Conservation (phyloP, 768 basidiomycete genomes). For the Lactarius evosmus region DNA sequence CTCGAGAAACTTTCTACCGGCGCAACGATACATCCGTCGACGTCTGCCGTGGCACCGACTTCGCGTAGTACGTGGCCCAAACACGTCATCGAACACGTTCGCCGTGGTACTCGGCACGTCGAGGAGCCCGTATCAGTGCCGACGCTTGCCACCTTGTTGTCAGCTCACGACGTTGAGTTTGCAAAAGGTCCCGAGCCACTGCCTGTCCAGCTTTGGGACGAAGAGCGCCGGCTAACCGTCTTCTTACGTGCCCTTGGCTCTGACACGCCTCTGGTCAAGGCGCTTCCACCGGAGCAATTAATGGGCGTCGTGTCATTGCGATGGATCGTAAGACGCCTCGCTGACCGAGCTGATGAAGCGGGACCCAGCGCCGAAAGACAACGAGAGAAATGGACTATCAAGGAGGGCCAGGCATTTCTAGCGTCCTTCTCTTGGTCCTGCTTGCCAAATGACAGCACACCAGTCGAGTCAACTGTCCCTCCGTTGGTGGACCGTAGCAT, state of each 20-base stretch:
- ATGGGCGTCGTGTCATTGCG: slow-evolving; percentile 56
- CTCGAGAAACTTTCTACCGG: slow-evolving; percentile 52
- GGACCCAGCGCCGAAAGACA: slow-evolving; percentile 53
- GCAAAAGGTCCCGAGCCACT: slow-evolving; percentile 31
- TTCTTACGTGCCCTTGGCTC: slow-evolving; percentile 57
- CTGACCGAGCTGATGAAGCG: slow-evolving; percentile 49
- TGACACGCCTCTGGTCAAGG: slow-evolving; percentile 46
- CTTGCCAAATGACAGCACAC: not conserved
- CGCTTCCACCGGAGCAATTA: slow-evolving; percentile 46
- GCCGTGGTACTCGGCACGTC: slow-evolving; percentile 65
- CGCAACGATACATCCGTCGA: slow-evolving; percentile 33
- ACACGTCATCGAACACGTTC: slow-evolving; percentile 53
- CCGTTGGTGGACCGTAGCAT: slow-evolving; percentile 56
- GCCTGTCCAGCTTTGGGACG: slow-evolving; percentile 49
- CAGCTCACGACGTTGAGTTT: slow-evolving; percentile 30
- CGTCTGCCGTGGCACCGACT: slow-evolving; percentile 37
- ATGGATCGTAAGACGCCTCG: slow-evolving; percentile 55
- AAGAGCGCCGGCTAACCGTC: slow-evolving; percentile 51
- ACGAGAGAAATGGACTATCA: slow-evolving; percentile 64
- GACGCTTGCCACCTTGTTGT: slow-evolving; percentile 47
- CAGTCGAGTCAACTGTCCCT: slow-evolving; percentile 31
- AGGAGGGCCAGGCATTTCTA: slow-evolving; percentile 60
- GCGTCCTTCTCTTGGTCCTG: slow-evolving; percentile 41
- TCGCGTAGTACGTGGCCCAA: slow-evolving; percentile 30
- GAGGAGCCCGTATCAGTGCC: slow-evolving; percentile 54